Percentiles rank a stretch among this genome's conserved stretches.
Conservation (phyloP, 2,329 filamentous ascomycete genomes). For the Diaporthe caulivora region DNA sequence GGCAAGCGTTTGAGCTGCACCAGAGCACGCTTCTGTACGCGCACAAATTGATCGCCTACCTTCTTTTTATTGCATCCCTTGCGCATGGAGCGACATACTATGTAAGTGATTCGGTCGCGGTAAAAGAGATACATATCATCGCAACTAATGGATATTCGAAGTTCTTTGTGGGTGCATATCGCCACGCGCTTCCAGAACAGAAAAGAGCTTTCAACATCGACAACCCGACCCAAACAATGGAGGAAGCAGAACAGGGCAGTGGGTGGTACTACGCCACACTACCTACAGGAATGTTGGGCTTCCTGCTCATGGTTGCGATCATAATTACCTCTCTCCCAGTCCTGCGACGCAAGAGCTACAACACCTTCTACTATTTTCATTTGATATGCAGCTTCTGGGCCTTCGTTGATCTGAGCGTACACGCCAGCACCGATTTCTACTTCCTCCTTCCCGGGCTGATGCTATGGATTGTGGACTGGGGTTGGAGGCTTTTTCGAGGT, state of each 20-base stretch:
- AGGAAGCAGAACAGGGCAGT: slow-evolving; percentile 25
- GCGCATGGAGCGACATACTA: slow-evolving; percentile 38
- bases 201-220: slow-evolving; percentile 36
- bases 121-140: too few relatives aligned
- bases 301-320: slow-evolving; percentile 31
- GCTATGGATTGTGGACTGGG: slow-evolving; percentile 36
- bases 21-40: slow-evolving; percentile 39
- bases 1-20: slow-evolving; percentile 36
- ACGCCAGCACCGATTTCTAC: slow-evolving; percentile 42
- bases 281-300: slow-evolving; percentile 31
- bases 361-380: slow-evolving; percentile 40
- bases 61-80: slow-evolving; percentile 16
- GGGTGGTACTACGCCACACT: slow-evolving; percentile 33
- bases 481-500: slow-evolving; percentile 35
- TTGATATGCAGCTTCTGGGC: slow-evolving; percentile 29
- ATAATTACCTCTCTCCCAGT: slow-evolving; percentile 36
- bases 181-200: slow-evolving; percentile 1
- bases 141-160: background rate
- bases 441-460: slow-evolving; percentile 38
- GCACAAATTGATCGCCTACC: slow-evolving; percentile 39
- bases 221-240: slow-evolving; percentile 38
- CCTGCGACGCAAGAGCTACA: slow-evolving; percentile 39
- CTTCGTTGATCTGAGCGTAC: slow-evolving; percentile 34
- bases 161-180: slow-evolving; percentile 16
- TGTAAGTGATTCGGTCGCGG: slow-evolving; percentile 1